Conservation (phyloP, 352 stramenopile species). For the Phytophthora quininea region DNA sequence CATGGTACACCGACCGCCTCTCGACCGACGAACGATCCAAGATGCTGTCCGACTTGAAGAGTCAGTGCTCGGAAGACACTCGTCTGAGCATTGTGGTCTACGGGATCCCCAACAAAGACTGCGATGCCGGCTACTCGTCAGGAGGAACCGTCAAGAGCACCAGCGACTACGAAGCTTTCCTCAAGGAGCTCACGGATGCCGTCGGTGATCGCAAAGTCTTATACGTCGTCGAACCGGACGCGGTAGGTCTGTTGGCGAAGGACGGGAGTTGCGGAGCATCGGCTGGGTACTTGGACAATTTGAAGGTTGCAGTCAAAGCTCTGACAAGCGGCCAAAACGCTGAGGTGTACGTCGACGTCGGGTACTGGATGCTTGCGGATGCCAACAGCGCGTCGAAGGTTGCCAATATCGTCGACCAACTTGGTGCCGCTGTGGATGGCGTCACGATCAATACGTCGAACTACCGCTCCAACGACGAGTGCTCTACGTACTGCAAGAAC, state of each 20-base stretch:
- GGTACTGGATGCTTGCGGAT: constrained; percentile 58
- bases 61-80: constrained; percentile 33
- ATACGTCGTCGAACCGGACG: constrained; percentile 67
- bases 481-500: constrained; percentile 45
- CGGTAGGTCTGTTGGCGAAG: constrained; percentile 49
- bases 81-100: constrained; percentile 64
- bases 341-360: constrained; percentile 63
- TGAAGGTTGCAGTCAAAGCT: constrained; percentile 47
- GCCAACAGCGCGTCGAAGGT: constrained; percentile 31
- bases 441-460: constrained; percentile 77
- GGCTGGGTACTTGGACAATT: constrained; percentile 52
- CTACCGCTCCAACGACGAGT: constrained; percentile 57
- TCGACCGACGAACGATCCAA: constrained; percentile 21
- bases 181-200: constrained; percentile 40
- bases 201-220: constrained; percentile 57
- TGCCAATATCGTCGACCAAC: constrained; percentile 42
- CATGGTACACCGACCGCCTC: constrained; percentile 59
- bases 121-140: constrained; percentile 45
- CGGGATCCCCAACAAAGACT: constrained; percentile 69
- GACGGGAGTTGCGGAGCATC: constrained; percentile 43
- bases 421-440: constrained; percentile 54
- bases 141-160: constrained; percentile 36
- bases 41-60: constrained; percentile 35
- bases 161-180: constrained; percentile 47
- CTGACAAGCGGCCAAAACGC: constrained; percentile 51